phyloP scores from a whole-genome alignment of 2,329 filamentous ascomycete genomes.

The Shiraia bambusicola region DNA sequence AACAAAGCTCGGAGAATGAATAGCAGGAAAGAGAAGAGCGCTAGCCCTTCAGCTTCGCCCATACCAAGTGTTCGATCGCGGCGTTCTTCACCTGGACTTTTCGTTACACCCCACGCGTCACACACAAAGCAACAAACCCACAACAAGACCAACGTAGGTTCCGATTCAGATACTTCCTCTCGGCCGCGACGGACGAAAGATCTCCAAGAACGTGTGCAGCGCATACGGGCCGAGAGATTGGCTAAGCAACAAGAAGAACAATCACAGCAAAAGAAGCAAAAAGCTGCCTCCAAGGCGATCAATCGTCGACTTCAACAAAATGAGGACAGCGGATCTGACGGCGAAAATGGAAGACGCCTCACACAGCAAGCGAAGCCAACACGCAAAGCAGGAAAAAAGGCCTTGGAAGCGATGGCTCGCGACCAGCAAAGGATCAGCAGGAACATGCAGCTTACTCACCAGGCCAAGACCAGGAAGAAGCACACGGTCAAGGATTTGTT shows the following conservation, averaged over 20 bases:
- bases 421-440: conserved; percentile 90
- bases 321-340: conserved; percentile 57
- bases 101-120: conserved; percentile 54
- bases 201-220: conserved; percentile 70
- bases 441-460: conserved; percentile 87
- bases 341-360: conserved; percentile 52
- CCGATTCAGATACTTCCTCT: conserved; percentile 50
- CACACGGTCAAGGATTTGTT: conserved; percentile 82
- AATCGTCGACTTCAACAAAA: conserved; percentile 44
- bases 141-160: conserved; percentile 24
- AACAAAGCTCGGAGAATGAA: conserved; percentile 16
- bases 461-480: conserved; percentile 85
- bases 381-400: conserved; percentile 91
- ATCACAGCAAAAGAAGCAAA: conserved; percentile 41
- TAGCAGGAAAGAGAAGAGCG: conserved; percentile 10
- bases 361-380: conserved; percentile 70
- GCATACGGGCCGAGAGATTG: conserved; percentile 70
- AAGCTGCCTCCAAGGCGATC: conserved; percentile 3
- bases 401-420: conserved; percentile 88
- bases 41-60: conserved; percentile 19
- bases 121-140: conserved; percentile 21
- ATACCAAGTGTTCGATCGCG: conserved; percentile 28
- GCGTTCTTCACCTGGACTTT: conserved; percentile 55
- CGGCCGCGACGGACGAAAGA: conserved; percentile 55
- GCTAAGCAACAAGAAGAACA: conserved; percentile 54